phyloP scores from a whole-genome alignment of 192 early-diverging fungal genomes.

The Bifiguratus adelaidae region DNA sequence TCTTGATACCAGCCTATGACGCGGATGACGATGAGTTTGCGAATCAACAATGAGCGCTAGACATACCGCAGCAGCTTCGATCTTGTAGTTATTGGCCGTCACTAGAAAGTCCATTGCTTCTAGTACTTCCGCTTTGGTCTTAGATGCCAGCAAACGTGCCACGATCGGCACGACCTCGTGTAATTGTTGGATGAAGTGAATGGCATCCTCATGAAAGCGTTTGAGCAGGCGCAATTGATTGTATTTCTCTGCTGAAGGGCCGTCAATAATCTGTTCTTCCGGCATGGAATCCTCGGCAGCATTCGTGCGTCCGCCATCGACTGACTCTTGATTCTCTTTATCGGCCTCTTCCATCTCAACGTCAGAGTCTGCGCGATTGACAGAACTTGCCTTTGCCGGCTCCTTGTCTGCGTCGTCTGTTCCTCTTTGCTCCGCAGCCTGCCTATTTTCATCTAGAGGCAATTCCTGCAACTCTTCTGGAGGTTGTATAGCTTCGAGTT shows the following conservation, averaged over 20 bases:
- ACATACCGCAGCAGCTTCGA: conserved; percentile 68
- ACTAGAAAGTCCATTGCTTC: conserved; percentile 97
- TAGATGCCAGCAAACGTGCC: conserved; percentile 79
- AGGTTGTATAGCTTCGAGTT: conserved; percentile 28
- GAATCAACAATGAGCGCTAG: not conserved
- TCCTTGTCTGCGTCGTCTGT: conserved; percentile 1
- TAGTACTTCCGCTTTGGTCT: conserved; percentile 84
- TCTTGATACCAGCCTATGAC: conserved; percentile 69
- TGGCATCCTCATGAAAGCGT: conserved; percentile 82
- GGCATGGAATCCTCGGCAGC: conserved; percentile 9
- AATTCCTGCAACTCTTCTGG: conserved; percentile 14
- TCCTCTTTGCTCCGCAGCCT: conserved; percentile 10
- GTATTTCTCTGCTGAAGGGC: conserved; percentile 33
- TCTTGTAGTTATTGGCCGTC: conserved; percentile 66
- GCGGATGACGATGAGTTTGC: not conserved
- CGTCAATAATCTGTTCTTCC: conserved; percentile 10
- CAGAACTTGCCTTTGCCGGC: not conserved
- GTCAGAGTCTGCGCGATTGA: conserved; percentile 6
- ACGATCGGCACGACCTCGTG: conserved; percentile 66
- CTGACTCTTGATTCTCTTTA: conserved; percentile 9
- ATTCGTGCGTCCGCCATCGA: conserved; percentile 9
- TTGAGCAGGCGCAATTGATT: conserved; percentile 39
- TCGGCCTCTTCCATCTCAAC: conserved; percentile 21
- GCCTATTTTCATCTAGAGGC: conserved; percentile 7
- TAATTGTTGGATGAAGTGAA: conserved; percentile 78